A percentile compares a stretch with the other conserved stretches of the same genome.
Evolutionary conservation across 73 alveolate genomes (phyloP).

Genomic region (Symbiodinium pilosum): DNA sequence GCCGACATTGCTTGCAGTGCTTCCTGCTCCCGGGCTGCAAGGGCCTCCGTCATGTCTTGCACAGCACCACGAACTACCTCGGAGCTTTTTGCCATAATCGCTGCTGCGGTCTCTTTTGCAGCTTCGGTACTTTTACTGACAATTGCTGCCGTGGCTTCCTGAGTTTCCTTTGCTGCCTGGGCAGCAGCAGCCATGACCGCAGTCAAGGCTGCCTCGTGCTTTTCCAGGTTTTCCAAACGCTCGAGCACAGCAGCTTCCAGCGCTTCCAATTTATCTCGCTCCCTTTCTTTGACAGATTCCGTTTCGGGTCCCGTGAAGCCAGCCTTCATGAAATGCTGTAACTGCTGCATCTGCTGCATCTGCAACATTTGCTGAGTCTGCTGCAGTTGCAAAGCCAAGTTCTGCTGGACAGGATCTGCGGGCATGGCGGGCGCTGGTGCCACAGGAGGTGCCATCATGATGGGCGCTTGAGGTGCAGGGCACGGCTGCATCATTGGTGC

Average conservation of each 20-base stretch:
- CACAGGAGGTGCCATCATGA: background rate
- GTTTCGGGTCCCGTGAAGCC: background rate
- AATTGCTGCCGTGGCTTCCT: conserved; percentile 29
- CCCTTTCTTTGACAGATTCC: background rate
- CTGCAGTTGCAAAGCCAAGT: conserved; percentile 26
- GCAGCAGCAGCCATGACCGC: conserved; percentile 46
- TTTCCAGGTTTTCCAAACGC: background rate
- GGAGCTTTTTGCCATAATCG: conserved; percentile 37
- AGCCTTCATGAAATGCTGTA: conserved; percentile 11
- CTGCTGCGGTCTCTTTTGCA: conserved; percentile 26
- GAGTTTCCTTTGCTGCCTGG: conserved; percentile 35
- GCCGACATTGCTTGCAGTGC: background rate
- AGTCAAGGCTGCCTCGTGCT: conserved; percentile 6
- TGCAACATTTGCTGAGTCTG: conserved; percentile 33
- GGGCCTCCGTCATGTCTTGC: conserved; percentile 23
- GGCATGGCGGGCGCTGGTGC: background rate
- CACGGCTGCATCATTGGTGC: background rate
- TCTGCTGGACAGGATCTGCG: conserved; percentile 25
- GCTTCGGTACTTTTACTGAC: conserved; percentile 26
- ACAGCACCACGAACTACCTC: background rate
- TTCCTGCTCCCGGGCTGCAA: conserved; percentile 16
- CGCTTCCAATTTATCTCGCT: conserved; percentile 6
- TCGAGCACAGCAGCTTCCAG: background rate
- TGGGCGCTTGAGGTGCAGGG: background rate
- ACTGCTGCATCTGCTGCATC: conserved; percentile 44